phyloP scores from a whole-genome alignment of 2,329 filamentous ascomycete genomes.

The Fusarium sp. region DNA sequence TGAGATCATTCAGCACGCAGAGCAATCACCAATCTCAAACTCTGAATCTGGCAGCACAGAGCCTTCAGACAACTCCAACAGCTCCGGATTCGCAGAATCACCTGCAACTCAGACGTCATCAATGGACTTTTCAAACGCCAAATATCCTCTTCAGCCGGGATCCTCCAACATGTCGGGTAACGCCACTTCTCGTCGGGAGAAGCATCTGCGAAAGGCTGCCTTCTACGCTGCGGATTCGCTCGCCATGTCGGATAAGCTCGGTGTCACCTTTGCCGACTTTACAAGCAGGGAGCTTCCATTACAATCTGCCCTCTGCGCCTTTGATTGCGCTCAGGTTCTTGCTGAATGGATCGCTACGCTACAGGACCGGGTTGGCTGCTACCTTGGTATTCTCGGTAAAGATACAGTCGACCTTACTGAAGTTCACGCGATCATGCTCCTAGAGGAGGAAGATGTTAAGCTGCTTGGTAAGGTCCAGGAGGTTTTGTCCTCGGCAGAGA shows the following conservation, averaged over 20 bases:
- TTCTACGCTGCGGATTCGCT: slow-evolving; percentile 95
- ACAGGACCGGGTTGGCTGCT: slow-evolving; percentile 92
- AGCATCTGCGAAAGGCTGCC: slow-evolving; percentile 91
- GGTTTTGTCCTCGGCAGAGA: slow-evolving; percentile 80
- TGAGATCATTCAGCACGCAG: slow-evolving; percentile 79
- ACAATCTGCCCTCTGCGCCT: slow-evolving; percentile 90
- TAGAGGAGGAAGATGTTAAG: slow-evolving; percentile 92
- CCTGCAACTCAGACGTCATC: slow-evolving; percentile 63
- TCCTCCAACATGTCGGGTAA: slow-evolving; percentile 50
- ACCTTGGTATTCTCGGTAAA: slow-evolving; percentile 86
- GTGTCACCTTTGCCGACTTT: slow-evolving; percentile 86
- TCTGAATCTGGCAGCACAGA: slow-evolving; percentile 59
- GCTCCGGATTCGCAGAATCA: slow-evolving; percentile 63
- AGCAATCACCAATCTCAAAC: slow-evolving; percentile 68
- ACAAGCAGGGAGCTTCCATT: slow-evolving; percentile 87
- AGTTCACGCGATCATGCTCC: slow-evolving; percentile 87
- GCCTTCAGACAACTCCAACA: slow-evolving; percentile 60
- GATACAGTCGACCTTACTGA: slow-evolving; percentile 83
- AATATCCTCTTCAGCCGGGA: slow-evolving; percentile 48
- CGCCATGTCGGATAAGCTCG: slow-evolving; percentile 86
- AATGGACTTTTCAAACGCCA: slow-evolving; percentile 59
- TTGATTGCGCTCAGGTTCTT: slow-evolving; percentile 93
- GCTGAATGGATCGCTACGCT: slow-evolving; percentile 94
- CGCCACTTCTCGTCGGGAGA: slow-evolving; percentile 79
- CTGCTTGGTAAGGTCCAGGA: slow-evolving; percentile 85